Evolutionary conservation across 164 flowering plant species (phyloP).

Genomic region (Euptelea pleiosperma): DNA sequence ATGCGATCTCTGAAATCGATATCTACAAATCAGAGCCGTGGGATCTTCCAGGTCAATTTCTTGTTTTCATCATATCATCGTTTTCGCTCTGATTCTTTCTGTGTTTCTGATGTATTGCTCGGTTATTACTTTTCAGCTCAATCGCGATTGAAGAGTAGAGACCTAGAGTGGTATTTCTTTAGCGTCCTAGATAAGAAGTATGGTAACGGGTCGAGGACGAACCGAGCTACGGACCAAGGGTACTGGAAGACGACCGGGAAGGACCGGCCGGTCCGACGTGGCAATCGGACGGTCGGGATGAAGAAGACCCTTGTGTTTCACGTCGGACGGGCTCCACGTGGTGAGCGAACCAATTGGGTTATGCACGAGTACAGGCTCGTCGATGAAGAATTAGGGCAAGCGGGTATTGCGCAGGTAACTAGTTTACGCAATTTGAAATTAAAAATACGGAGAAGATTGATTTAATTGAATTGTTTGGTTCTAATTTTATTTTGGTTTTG

Average conservation of each 20-base stretch:
- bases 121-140: constrained; percentile 27
- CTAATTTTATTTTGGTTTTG: neutral
- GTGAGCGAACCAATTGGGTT: constrained; percentile 74
- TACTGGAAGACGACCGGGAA: constrained; percentile 94
- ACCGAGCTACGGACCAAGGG: constrained; percentile 67
- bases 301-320: constrained; percentile 82
- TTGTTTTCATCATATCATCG: neutral
- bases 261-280: constrained; percentile 44
- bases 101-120: neutral
- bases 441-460: neutral
- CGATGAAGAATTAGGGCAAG: constrained; percentile 45
- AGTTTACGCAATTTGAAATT: neutral
- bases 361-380: constrained; percentile 76
- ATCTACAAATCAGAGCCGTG: constrained; percentile 70
- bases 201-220: constrained; percentile 59
- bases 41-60: constrained; percentile 56
- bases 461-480: neutral
- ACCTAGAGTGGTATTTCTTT: constrained; percentile 84
- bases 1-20: constrained; percentile 59
- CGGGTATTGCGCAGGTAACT: constrained; percentile 44
- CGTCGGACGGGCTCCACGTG: constrained; percentile 68
- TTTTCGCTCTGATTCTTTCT: no score
- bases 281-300: constrained; percentile 49
- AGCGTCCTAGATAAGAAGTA: constrained; percentile 68
- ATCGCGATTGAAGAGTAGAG: constrained; percentile 62